Evolutionary conservation across 345 rosid genomes (phyloP), one percentile per base, ranked within the genome.

Genomic region (Syzygium aromaticum): DNA sequence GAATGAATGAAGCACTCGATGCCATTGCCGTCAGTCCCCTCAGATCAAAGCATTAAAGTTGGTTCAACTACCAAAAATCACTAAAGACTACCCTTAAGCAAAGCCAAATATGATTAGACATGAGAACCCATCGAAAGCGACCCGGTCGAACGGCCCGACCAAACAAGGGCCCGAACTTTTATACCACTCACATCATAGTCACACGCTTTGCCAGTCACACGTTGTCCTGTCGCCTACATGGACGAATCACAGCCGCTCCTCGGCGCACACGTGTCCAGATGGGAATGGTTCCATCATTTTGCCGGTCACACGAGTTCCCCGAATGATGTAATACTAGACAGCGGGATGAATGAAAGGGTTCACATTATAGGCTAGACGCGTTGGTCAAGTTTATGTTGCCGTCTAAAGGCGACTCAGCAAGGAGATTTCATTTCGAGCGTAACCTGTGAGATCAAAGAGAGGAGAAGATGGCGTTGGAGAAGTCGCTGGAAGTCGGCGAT

Each of bases 161-260:
- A 19, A 10, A 73, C 49, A 22, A 19, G 49, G 82, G 49, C 82
- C 82, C 49, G 38, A 38, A 38, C 82, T 73, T 73, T 73, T 38
- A 11, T 73, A 38, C 82, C 82, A 19, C 49, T 38, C 82, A 73
- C 82, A 73, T 73, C 82, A 40, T 21, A 16, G 61, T 54, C 85
- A 85, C 90, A 89, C 91, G 89, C 92, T 92, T 87, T 87, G 87
- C 84, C 89, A 11, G 77, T 90, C 88, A 33, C 53, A 28, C 57
- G 22, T 38, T 57, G 89, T 90, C 84, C 52, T 25, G 73, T 73
- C 82, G 57, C 87, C 63, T 54, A 88, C 92, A 84, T 90, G 94
- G 94, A 89, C 90, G 86, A 89, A 91, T 91, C 88, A 53, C 87
- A 88, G 80, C 95, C 94, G 89, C 88, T 88, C 49, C 56, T 86